Evolutionary conservation across 331 rosid species (phyloP), one percentile per base, ranked within the genome.

Genomic region (Rhamnella rubrinervis): DNA sequence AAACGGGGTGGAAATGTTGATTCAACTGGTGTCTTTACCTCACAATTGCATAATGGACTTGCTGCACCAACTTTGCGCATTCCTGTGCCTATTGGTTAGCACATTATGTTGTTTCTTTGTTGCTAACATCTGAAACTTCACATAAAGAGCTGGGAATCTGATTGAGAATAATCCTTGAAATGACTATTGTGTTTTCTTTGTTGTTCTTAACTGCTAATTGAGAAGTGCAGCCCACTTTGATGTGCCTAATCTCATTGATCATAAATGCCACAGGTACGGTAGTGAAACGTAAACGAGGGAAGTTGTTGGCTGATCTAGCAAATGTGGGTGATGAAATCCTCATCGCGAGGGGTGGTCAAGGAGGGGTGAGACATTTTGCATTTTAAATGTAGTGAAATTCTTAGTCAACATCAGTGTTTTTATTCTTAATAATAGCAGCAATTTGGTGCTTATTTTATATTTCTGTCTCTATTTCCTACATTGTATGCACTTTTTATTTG

Each of bases 51-150:
- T 2, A 7, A 83, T 77, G 97, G 96, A 65, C 52, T 82, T 56
- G 63, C 86, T 53, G 87, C 90, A 3, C 95, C 89, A 0, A 83
- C 88, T 56, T 74, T 92, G 68, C 87, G 97, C n/a, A 85, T 95
- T 89, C 81, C 97, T 19, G 97, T 95, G 73, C 99, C 97, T 84
- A 61, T 92, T 77, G 97, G 99, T 95, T 87, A 84, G 98, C 71
- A 55, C 68, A 57, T 50, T 80, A 41, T 63, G 11, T 72, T 49
- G 37, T 39, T 52, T 16, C 7, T 66, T 61, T 60, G 31, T 20
- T 39, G 6, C 65, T 16, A 51, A 62, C 18, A 49, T 75, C 9
- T 66, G 35, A 21, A 49, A 38, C 64, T 71, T 39, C 59, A 55
- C 62, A 53, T 28, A 14, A 23, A 41, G 61, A 61, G 55, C 61